Percentiles rank a stretch among this genome's conserved stretches.
These are phyloP conservation scores for Fraxinus platypoda DNA, from an alignment of 305 asterid genomes.

Conservation along the genomic window DNA sequence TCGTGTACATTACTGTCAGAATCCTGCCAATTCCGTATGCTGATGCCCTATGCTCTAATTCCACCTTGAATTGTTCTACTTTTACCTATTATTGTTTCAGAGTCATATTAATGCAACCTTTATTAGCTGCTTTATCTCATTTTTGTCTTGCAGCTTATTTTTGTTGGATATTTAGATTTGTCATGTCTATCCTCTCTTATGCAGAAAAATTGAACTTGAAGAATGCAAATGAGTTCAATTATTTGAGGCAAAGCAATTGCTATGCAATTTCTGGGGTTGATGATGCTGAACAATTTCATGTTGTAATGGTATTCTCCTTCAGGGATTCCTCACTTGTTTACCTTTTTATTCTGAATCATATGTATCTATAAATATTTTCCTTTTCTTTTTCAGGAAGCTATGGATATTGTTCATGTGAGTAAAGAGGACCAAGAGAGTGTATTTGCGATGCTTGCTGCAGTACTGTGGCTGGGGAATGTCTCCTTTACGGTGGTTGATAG, in stretches of 20 bases:
- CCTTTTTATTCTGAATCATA: slow-evolving; percentile 19
- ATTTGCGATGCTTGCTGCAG: slow-evolving; percentile 95
- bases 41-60: not conserved
- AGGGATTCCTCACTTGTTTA: slow-evolving; percentile 16
- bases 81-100: not conserved
- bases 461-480: slow-evolving; percentile 86
- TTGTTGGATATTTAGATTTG: not conserved
- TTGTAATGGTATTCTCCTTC: slow-evolving; percentile 54
- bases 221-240: slow-evolving; percentile 68
- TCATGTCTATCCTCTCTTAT: slow-evolving; percentile 21
- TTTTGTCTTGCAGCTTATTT: not conserved
- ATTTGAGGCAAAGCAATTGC: slow-evolving; percentile 83
- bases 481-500: slow-evolving; percentile 67
- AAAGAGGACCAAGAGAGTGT: slow-evolving; percentile 88
- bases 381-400: slow-evolving; percentile 65
- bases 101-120: not conserved
- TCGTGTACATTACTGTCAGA: not conserved
- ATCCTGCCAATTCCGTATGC: not conserved
- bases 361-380: slow-evolving; percentile 21
- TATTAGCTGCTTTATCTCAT: not conserved
- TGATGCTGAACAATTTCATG: slow-evolving; percentile 84
- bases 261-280: slow-evolving; percentile 76
- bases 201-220: slow-evolving; percentile 77
- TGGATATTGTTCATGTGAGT: slow-evolving; percentile 82
- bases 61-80: not conserved